Evolutionary conservation across 2,329 filamentous ascomycete species (phyloP), one percentile per base, ranked within the genome.

Genomic region (Hyphodiscus sp.): DNA sequence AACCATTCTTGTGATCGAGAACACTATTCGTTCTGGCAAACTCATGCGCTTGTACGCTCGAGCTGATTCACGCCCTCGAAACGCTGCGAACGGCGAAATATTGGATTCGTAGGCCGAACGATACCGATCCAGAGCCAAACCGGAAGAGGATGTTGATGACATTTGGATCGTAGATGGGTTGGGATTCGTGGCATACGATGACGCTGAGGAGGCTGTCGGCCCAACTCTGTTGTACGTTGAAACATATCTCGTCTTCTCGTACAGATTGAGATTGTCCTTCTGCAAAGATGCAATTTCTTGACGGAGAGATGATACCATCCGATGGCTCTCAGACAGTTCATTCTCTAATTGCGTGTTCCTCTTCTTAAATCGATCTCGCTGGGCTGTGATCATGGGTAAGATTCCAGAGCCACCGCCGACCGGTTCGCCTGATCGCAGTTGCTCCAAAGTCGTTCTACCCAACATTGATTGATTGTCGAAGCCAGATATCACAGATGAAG

Each of bases 401-500:
- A 99, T 96, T 13, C 91, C 90, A 0, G 89, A 89, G 1, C 89
- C 89, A 51, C 88, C 78, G 30, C 87, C 87, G 52, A 86, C 78
- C 9, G 85, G 76, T 46, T 90, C 87, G 1, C 78, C 79, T 30
- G 66, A 65, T 57, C 82, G 78, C 20, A 86, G 73, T 7, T 79
- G 73, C 41, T 85, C 81, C 60, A 85, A 73, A 15, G 75, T 76
- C 41, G 72, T 67, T 6, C 59, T 63, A 16, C 77, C 73, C 41
- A 76, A 71, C 9, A 71, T 68, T 47, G 72, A 69, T 43, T 74
- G 75, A 44, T 82, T 79, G 65, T 95, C 89, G 67, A 96, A 91
- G n/a, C 94, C 94, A 56, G 91, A 96, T 64, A 99, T 97, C 64
- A 99, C 97, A 19, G 92, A 97, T 3, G 92, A 97, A 1, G 94